Evolutionary conservation across 352 stramenopile genomes (phyloP), one percentile per base, ranked within the genome.

Genomic region (Phytophthora crassamura): DNA sequence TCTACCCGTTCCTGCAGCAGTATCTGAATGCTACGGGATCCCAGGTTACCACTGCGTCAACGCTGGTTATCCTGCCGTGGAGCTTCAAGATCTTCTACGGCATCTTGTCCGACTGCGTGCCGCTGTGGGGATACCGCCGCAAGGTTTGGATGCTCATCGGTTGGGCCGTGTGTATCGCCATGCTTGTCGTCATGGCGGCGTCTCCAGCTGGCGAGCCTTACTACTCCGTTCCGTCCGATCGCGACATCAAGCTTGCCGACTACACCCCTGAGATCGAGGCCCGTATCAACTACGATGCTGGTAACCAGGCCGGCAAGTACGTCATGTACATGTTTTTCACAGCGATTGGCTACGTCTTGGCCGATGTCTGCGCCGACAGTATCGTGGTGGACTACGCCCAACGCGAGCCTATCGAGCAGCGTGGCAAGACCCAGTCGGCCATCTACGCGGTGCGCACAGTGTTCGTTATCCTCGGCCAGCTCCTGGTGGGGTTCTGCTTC

Each of bases 11-110:
- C 49, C 67, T 83, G 33, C 67, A 82, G 49, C 61, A 75, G 35
- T 86, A 85, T 42, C 63, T 88, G 5, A 76, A 81, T 43, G 51
- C 52, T 5, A 63, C 57, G 12, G 73, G 69, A 6, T 74, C 66
- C 5, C 42, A 68, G 22, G 58, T 70, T 12, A 73, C 69, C 22
- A 61, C 64, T n/a, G 77, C 77, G 10, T 43, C 46, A 3, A 69
- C 67, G 2, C 55, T 91, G 40, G 70, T 91, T 2, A 77, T 74
- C 49, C 60, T 90, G 10, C 80, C 77, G 30, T 92, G 83, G 82
- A 79, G 61, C 28, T 91, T 90, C 64, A 92, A 94, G 64, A 74
- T 88, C 12, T 68, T 69, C 45, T 72, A 72, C 45, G 64, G 64
- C 25, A 57, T 63, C 12, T 15, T 69, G 25, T 73, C 74, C 12